A percentile compares a stretch with the other conserved stretches of the same genome.
phyloP scores from a whole-genome alignment of 805 yeast species.

The Candida berthetii region DNA sequence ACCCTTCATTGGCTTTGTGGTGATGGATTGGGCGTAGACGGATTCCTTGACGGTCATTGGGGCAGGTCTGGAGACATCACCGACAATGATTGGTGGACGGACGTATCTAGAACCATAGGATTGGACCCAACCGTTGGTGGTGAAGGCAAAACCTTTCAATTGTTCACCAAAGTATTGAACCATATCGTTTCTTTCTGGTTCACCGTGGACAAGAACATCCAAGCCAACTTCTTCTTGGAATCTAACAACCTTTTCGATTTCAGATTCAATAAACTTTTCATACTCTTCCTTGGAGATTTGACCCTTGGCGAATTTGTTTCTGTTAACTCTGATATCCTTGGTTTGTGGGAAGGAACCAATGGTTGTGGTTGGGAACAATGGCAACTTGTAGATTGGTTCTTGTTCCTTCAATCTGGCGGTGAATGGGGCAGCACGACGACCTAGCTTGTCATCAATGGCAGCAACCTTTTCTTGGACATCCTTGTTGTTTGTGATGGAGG shows the following conservation, averaged over 20 bases:
- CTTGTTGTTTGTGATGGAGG: constrained; percentile 86
- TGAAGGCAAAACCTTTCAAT: constrained; percentile 96
- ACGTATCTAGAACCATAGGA: constrained; percentile 99
- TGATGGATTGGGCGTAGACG: constrained; percentile 96
- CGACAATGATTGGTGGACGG: constrained; percentile 98
- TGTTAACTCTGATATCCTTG: constrained; percentile 96
- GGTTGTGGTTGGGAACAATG: constrained; percentile 99
- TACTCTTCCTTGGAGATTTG: constrained; percentile 91
- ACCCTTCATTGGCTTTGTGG: constrained; percentile 97
- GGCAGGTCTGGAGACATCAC: constrained; percentile 97
- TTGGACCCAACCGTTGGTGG: constrained; percentile 99
- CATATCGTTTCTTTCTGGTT: constrained; percentile 99
- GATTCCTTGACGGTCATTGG: constrained; percentile 99
- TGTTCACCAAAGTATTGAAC: constrained; percentile 99
- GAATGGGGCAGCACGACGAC: constrained; percentile 85
- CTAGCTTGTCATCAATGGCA: constrained; percentile 64
- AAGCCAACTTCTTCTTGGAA: constrained; percentile 99
- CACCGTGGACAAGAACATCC: constrained; percentile 99
- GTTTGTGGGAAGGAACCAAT: constrained; percentile 99
- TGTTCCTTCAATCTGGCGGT: constrained; percentile 83
- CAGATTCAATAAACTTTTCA: constrained; percentile 94
- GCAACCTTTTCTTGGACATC: constrained; percentile 86
- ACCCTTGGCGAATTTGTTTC: constrained; percentile 98
- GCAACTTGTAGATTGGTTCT: constrained; percentile 83
- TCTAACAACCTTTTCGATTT: constrained; percentile 91